Evolutionary conservation across 805 yeast genomes (phyloP).

Genomic region (Spathaspora arborariae): DNA sequence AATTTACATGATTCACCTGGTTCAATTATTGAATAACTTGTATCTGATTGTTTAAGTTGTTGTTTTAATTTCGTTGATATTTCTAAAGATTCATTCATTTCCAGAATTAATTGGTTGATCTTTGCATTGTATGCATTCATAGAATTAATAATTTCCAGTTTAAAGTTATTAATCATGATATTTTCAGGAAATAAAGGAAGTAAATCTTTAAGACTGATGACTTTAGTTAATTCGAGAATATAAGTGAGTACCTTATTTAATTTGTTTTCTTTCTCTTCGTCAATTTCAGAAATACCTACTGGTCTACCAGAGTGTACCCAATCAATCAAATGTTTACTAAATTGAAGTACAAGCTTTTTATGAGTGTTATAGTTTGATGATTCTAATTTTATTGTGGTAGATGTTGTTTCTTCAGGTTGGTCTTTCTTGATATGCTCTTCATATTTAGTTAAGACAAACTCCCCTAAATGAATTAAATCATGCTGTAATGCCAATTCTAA

Average conservation of each 20-base stretch:
- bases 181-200: slow-evolving; percentile 83
- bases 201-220: slow-evolving; percentile 71
- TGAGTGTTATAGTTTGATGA: slow-evolving; percentile 41
- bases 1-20: slow-evolving; percentile 80
- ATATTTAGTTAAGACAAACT: slow-evolving; percentile 29
- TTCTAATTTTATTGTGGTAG: slow-evolving; percentile 33
- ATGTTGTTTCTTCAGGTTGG: slow-evolving; percentile 33
- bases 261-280: slow-evolving; percentile 4
- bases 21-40: slow-evolving; percentile 58
- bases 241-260: slow-evolving; percentile 27
- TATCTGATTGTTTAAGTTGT: slow-evolving; percentile 48
- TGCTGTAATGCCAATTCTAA: slow-evolving; percentile 65
- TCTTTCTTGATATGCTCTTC: slow-evolving; percentile 17
- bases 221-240: slow-evolving; percentile 23
- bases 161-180: slow-evolving; percentile 74
- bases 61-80: slow-evolving; percentile 56
- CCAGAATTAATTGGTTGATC: slow-evolving; percentile 62
- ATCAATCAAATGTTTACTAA: slow-evolving; percentile 49
- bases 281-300: slow-evolving; percentile 10
- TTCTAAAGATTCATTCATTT: slow-evolving; percentile 68
- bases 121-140: slow-evolving; percentile 66
- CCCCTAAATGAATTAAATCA: slow-evolving; percentile 53
- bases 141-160: slow-evolving; percentile 78
- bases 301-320: slow-evolving; percentile 21
- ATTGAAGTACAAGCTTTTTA: slow-evolving; percentile 70